Conservation (phyloP, 2,329 filamentous ascomycete genomes). For the Cordyceps fumosorosea region DNA sequence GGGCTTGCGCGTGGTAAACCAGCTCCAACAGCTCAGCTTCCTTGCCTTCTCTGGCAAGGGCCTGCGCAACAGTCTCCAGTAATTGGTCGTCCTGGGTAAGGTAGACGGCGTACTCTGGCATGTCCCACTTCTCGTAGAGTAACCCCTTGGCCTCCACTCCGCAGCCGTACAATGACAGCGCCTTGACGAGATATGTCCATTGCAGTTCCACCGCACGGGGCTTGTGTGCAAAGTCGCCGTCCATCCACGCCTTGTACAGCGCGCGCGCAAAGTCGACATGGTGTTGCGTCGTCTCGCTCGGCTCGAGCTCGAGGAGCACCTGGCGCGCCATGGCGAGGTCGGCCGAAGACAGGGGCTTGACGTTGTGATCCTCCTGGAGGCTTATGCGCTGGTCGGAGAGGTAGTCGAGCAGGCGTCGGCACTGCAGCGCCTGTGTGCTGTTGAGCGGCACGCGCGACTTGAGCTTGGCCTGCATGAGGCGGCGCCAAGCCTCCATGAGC, state of each 20-base stretch:
- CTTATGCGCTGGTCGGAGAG: conserved; percentile 29
- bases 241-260: conserved; percentile 31
- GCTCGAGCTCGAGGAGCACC: conserved; percentile 33
- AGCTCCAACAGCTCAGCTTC: conserved; percentile 52
- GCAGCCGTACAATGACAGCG: conserved; percentile 48
- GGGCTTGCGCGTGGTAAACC: conserved; percentile 42
- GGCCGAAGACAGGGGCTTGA: conserved; percentile 28
- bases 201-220: conserved; percentile 17
- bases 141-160: conserved; percentile 45
- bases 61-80: conserved; percentile 34
- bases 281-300: conserved; percentile 35
- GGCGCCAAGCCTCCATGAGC: conserved; percentile 56
- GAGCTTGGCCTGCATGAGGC: conserved; percentile 55
- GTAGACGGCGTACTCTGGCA: conserved; percentile 17
- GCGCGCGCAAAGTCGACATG: conserved; percentile 42
- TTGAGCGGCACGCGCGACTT: conserved; percentile 46
- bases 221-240: conserved; percentile 19
- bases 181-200: conserved; percentile 27
- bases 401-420: conserved; percentile 53
- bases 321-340: conserved; percentile 41
- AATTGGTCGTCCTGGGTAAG: conserved; percentile 19
- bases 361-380: conserved; percentile 20
- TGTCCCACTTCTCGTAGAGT: conserved; percentile 29
- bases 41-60: conserved; percentile 54
- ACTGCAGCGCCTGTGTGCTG: conserved; percentile 56